These are phyloP conservation scores for Poteriospumella lacustris DNA, from an alignment of 108 stramenopile species.

Conservation along the genomic window DNA sequence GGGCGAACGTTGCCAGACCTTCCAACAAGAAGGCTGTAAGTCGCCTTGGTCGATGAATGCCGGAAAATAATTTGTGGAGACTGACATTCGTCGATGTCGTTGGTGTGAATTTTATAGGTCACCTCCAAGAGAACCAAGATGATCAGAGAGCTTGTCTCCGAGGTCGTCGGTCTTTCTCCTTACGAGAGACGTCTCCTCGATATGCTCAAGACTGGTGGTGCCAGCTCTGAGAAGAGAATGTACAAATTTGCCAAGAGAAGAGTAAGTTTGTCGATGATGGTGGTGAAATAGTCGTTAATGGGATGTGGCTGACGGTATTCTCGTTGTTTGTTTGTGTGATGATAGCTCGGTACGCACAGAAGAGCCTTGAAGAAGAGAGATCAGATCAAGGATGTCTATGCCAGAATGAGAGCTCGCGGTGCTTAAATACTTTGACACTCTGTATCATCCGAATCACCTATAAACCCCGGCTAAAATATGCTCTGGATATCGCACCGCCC, in stretches of 20 bases:
- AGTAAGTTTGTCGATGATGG: conserved; percentile 31
- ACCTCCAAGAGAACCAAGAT: conserved; percentile 68
- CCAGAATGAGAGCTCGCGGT: conserved; percentile 49
- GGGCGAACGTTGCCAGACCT: conserved; percentile 17
- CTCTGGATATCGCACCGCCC: too few relatives aligned
- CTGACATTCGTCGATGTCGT: neutral
- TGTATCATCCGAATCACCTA: too few relatives aligned
- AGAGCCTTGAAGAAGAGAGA: conserved; percentile 95
- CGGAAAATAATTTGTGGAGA: too few relatives aligned
- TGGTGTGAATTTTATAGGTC: neutral
- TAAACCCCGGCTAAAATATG: too few relatives aligned
- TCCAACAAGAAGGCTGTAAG: conserved; percentile 20
- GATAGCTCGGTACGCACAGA: conserved; percentile 88
- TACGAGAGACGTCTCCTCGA: conserved; percentile 98
- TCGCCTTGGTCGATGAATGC: too few relatives aligned
- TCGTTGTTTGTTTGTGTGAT: neutral
- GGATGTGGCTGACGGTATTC: neutral
- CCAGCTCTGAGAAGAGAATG: conserved; percentile 91
- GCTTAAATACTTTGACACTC: too few relatives aligned
- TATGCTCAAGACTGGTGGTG: conserved; percentile 98
- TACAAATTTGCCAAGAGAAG: conserved; percentile 98
- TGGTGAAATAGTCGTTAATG: neutral
- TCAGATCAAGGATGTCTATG: conserved; percentile 89
- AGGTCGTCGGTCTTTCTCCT: conserved; percentile 92
- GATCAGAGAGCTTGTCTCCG: conserved; percentile 84